Evolutionary conservation across 1,284 basidiomycete genomes (phyloP).

Genomic region (Leccinum brunneo-olivaceum): DNA sequence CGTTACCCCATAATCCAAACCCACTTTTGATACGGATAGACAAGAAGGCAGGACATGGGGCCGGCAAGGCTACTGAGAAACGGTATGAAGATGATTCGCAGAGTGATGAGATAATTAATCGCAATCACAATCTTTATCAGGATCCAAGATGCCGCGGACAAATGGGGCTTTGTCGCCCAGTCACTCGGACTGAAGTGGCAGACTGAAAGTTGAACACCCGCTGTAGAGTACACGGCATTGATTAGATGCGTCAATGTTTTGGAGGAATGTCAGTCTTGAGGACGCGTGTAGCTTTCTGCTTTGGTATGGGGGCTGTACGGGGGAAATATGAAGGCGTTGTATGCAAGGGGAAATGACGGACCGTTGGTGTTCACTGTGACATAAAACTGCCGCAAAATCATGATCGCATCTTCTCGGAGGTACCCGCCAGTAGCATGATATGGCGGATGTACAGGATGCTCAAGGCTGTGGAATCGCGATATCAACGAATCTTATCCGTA

Average conservation of each 20-base stretch:
- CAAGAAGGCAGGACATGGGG: slow-evolving; percentile 75
- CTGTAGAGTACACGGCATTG: slow-evolving; percentile 1
- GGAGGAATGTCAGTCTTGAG: slow-evolving; percentile 64
- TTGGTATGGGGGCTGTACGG: slow-evolving; percentile 66
- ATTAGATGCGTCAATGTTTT: slow-evolving; percentile 7
- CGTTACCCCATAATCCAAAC: slow-evolving; percentile 53
- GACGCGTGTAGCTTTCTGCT: slow-evolving; percentile 64
- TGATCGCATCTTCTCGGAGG: slow-evolving; percentile 88
- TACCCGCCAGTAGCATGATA: slow-evolving; percentile 83
- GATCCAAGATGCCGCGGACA: slow-evolving; percentile 69
- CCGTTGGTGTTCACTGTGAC: slow-evolving; percentile 93
- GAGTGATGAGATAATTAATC: slow-evolving; percentile 9
- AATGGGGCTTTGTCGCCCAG: slow-evolving; percentile 70
- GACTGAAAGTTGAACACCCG: slow-evolving; percentile 12
- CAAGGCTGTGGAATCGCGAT: slow-evolving; percentile 35
- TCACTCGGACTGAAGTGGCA: slow-evolving; percentile 47
- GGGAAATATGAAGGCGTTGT: not conserved
- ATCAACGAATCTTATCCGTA: slow-evolving; percentile 2
- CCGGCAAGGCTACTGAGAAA: slow-evolving; percentile 73
- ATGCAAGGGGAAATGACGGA: slow-evolving; percentile 31
- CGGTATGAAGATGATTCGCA: slow-evolving; percentile 34
- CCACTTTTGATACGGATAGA: slow-evolving; percentile 73
- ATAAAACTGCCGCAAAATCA: slow-evolving; percentile 92
- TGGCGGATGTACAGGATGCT: slow-evolving; percentile 65
- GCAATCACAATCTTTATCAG: slow-evolving; percentile 32